Conservation (phyloP, 2,329 filamentous ascomycete genomes). For the Diaporthe nobilis region DNA sequence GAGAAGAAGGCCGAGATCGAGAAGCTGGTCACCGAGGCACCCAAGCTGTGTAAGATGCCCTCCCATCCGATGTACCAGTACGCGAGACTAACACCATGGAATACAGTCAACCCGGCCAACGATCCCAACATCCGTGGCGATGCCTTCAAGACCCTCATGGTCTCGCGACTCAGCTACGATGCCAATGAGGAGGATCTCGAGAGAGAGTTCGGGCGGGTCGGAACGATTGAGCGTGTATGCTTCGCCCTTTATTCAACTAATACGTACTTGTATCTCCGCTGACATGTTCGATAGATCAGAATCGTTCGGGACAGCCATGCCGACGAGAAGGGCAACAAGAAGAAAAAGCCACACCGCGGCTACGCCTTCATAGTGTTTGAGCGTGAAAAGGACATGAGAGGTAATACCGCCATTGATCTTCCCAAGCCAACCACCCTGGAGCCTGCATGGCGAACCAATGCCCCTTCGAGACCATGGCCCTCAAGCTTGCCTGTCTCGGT, state of each 20-base stretch:
- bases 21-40: conserved; percentile 73
- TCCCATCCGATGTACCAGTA: not conserved
- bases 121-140: conserved; percentile 93
- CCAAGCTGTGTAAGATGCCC: conserved; percentile 70
- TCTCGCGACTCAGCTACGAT: conserved; percentile 90
- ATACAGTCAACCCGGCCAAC: conserved; percentile 81
- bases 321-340: conserved; percentile 78
- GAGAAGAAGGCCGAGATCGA: conserved; percentile 83
- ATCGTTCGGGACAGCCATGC: conserved; percentile 85
- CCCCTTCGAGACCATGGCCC: conserved; percentile 65
- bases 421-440: conserved; percentile 58
- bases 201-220: conserved; percentile 92
- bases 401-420: conserved; percentile 74
- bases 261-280: not conserved
- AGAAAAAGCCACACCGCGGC: conserved; percentile 85
- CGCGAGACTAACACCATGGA: conserved; percentile 44
- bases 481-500: conserved; percentile 70
- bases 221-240: conserved; percentile 90
- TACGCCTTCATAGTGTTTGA: conserved; percentile 99
- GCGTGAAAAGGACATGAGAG: conserved; percentile 98
- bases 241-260: not conserved
- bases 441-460: conserved; percentile 53
- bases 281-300: conserved; percentile 74
- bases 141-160: conserved; percentile 94
- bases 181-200: conserved; percentile 91